Conservation (phyloP, 768 basidiomycete genomes). For the Mrakia hoshinonis region DNA sequence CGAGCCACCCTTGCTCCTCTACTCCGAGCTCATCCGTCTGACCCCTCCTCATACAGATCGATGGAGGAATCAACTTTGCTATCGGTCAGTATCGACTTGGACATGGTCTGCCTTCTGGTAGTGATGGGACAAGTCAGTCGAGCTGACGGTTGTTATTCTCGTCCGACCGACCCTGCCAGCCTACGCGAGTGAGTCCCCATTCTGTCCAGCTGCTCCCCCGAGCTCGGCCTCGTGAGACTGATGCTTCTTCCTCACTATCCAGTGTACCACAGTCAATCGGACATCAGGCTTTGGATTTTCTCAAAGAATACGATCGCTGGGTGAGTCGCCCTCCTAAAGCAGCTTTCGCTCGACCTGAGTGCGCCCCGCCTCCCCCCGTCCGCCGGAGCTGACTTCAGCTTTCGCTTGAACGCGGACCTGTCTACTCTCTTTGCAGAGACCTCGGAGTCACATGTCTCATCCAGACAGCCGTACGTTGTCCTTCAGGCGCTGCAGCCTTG, state of each 20-base stretch:
- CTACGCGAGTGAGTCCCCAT: constrained; percentile 21
- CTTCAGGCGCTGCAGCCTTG: neutral
- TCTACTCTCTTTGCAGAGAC: constrained; percentile 23
- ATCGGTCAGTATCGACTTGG: constrained; percentile 29
- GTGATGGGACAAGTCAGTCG: neutral
- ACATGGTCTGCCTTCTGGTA: no score
- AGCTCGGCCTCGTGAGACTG: no score
- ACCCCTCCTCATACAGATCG: constrained; percentile 12
- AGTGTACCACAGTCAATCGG: constrained; percentile 32
- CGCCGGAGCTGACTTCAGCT: neutral
- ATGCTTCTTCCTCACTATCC: constrained; percentile 25
- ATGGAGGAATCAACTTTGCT: constrained; percentile 40
- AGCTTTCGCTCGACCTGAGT: neutral
- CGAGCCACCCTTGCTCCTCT: neutral
- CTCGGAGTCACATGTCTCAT: constrained; percentile 40
- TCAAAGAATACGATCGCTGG: constrained; percentile 38
- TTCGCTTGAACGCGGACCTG: neutral
- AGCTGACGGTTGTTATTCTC: neutral
- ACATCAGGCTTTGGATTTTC: constrained; percentile 39
- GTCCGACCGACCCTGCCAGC: neutral
- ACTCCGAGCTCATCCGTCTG: neutral
- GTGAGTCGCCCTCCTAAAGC: neutral
- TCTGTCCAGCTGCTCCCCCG: neutral
- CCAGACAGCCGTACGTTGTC: constrained; percentile 30
- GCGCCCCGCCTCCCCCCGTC: neutral